Conservation (phyloP, 179 eudicot genomes). For the Heliamphora pulchella region DNA sequence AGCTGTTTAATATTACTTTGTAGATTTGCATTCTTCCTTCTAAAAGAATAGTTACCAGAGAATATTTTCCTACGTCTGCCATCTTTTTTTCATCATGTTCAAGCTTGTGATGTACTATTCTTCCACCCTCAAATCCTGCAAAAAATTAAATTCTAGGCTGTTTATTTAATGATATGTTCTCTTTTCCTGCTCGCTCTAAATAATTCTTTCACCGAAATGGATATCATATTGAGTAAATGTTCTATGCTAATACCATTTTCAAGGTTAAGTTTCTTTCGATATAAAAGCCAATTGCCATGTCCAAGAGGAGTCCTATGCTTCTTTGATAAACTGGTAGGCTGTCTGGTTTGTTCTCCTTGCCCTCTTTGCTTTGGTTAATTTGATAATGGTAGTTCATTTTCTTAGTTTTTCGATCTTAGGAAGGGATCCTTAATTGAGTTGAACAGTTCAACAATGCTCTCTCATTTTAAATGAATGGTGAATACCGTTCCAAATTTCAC, state of each 20-base stretch:
- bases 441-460: too few relatives aligned
- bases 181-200: neutral
- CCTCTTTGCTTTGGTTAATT: too few relatives aligned
- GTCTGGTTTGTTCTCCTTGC: too few relatives aligned
- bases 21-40: constrained; percentile 1
- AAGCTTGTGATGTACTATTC: neutral
- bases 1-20: constrained; percentile 10
- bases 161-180: neutral
- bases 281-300: too few relatives aligned
- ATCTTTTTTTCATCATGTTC: neutral
- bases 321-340: too few relatives aligned
- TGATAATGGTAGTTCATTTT: neutral
- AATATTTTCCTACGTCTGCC: neutral
- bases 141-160: constrained; percentile 8
- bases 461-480: too few relatives aligned
- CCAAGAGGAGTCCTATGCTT: too few relatives aligned
- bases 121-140: neutral
- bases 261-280: too few relatives aligned
- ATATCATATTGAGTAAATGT: neutral
- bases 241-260: too few relatives aligned
- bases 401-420: neutral
- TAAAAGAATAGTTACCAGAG: constrained; percentile 2
- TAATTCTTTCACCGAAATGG: neutral
- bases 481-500: too few relatives aligned
- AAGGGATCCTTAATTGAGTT: neutral